Conservation (phyloP, 1,284 basidiomycete genomes). For the Albatrellus sp. region DNA sequence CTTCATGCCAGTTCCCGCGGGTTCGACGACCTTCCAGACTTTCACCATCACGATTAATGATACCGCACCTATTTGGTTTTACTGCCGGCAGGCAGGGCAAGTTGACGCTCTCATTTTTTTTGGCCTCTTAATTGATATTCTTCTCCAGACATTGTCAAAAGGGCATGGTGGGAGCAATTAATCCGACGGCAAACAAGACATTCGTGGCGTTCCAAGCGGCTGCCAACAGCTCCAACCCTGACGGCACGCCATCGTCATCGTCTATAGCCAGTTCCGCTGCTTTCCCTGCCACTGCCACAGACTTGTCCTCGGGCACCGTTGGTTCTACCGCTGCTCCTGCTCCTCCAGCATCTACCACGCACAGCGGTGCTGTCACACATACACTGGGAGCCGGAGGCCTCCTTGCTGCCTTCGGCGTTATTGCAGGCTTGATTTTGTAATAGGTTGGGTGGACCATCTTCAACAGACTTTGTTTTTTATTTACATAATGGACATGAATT, state of each 20-base stretch:
- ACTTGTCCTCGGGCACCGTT: too few relatives aligned
- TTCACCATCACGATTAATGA: conserved; percentile 24
- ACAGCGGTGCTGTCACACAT: conserved; percentile 1
- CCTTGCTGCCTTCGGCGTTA: conserved; percentile 6
- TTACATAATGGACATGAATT: conserved; percentile 15
- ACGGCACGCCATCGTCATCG: neutral
- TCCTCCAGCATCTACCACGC: neutral
- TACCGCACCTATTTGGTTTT: conserved; percentile 28
- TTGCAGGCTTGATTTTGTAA: conserved; percentile 7
- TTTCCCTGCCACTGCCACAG: neutral
- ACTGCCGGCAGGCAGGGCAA: conserved; percentile 22
- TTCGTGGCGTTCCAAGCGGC: conserved; percentile 31
- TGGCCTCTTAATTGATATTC: neutral
- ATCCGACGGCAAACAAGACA: conserved; percentile 29
- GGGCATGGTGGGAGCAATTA: conserved; percentile 43
- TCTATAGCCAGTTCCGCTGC: neutral
- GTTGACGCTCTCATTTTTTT: neutral
- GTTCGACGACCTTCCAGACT: conserved; percentile 20
- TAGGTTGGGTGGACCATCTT: neutral
- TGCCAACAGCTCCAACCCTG: conserved; percentile 6
- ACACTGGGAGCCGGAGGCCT: conserved; percentile 3
- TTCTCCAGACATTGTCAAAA: conserved; percentile 4
- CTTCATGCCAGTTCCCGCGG: conserved; percentile 21
- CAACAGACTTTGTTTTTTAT: neutral
- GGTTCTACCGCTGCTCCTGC: neutral